Evolutionary conservation across 2,329 filamentous ascomycete species (phyloP).

Genomic region (Metarhizium brunneum): DNA sequence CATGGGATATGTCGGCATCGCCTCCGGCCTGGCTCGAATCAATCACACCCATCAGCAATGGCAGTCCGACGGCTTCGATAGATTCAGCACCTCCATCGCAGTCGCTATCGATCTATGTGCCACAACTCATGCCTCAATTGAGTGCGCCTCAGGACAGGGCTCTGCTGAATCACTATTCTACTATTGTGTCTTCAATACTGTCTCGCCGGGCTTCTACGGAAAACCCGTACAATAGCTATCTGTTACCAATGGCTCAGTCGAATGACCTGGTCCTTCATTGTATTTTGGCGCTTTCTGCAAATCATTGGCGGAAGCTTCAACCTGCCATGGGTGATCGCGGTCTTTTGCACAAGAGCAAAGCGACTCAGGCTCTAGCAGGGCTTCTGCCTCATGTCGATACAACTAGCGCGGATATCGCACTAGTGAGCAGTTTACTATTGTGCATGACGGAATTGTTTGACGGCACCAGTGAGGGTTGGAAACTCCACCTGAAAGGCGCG

Average conservation of each 20-base stretch:
- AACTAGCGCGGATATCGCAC: constrained; percentile 23
- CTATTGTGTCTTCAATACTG: constrained; percentile 23
- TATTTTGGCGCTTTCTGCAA: constrained; percentile 22
- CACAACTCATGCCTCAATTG: constrained; percentile 20
- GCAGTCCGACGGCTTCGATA: constrained; percentile 13
- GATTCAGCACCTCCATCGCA: constrained; percentile 7
- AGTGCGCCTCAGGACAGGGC: constrained; percentile 19
- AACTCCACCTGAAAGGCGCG: constrained; percentile 32
- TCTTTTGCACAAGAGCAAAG: constrained; percentile 21
- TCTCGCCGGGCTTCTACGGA: constrained; percentile 17
- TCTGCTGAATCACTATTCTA: constrained; percentile 24
- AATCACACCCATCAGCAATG: constrained; percentile 15
- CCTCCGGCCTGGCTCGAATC: constrained; percentile 15
- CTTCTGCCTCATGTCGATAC: constrained; percentile 24
- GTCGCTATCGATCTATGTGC: constrained; percentile 19
- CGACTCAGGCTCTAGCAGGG: constrained; percentile 20
- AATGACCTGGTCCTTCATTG: constrained; percentile 24
- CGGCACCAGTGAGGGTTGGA: constrained; percentile 30
- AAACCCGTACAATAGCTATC: constrained; percentile 23
- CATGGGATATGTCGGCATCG: constrained; percentile 15
- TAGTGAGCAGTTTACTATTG: constrained; percentile 29
- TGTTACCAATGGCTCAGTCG: constrained; percentile 22
- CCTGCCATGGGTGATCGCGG: constrained; percentile 20
- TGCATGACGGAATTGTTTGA: constrained; percentile 34
- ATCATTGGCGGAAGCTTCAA: constrained; percentile 25